phyloP scores from a whole-genome alignment of 805 yeast genomes.

The Nakazawaea laoshanensis region DNA sequence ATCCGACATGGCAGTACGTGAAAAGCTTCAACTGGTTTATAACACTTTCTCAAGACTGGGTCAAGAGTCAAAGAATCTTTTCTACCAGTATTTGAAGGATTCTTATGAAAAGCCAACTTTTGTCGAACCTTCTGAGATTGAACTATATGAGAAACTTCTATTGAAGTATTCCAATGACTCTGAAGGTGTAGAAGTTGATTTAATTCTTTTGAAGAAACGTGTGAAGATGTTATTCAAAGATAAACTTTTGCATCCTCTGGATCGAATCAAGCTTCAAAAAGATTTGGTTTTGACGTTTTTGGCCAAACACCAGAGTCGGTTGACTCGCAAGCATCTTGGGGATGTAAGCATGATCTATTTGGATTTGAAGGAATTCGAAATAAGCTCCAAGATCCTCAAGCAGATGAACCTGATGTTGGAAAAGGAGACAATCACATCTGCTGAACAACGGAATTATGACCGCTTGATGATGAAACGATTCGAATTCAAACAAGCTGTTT shows the following conservation, averaged over 20 bases:
- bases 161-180: background rate
- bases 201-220: constrained; percentile 2
- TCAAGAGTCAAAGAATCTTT: background rate
- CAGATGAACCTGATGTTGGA: background rate
- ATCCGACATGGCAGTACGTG: background rate
- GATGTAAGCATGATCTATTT: constrained; percentile 3
- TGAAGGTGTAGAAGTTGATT: background rate
- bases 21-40: constrained; percentile 1
- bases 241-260: background rate
- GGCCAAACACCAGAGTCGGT: background rate
- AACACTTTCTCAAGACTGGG: constrained; percentile 4
- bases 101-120: background rate
- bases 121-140: background rate
- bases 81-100: background rate
- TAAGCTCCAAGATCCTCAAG: constrained; percentile 2
- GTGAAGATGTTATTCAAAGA: constrained; percentile 1
- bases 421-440: background rate
- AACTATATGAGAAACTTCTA: background rate
- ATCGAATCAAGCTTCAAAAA: constrained; percentile 1
- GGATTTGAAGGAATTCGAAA: background rate
- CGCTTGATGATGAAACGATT: constrained; percentile 1
- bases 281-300: constrained; percentile 1
- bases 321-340: background rate
- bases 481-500: constrained; percentile 6
- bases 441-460: constrained; percentile 5